Base-by-base conservation (phyloP, 257 asterid species). In the Leptodermis oblonga region DNA sequence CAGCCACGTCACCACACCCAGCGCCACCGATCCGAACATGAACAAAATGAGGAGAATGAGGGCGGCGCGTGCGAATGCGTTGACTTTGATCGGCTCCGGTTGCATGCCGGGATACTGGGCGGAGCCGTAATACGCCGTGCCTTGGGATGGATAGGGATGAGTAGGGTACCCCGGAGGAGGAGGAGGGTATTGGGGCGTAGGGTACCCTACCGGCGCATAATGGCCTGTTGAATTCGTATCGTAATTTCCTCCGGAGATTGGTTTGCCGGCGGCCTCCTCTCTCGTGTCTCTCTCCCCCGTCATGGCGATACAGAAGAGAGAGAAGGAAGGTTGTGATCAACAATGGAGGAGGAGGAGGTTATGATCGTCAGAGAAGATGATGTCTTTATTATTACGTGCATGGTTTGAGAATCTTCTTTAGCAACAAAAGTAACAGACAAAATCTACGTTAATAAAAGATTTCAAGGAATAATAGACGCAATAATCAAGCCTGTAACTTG, bases 91-190 rank as follows among this genome's bases (percentile, higher is more conserved):
- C 7, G 7, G 17, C 36, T 73, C 72, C 22, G 68, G 49, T 33
- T 39, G 39, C 7, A 4, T 9, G 65, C 31, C 26, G 34, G 82
- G 59, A 22, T 67, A 22, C 58, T 70, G 72, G 34, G 78, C 39
- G 3, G 73, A 25, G 7, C 25, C 17, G 60, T 58, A 67, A 52
- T 73, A 73, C 39, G 54, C 73, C 39, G 67, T 22, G 22, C 60
- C 54, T 0, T 51, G 37, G 4, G 74, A 62, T 12, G 74, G 72
- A 39, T 67, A 45, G 4, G 60, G 53, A 13, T 42, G 11, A 12
- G 63, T 41, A 14, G 53, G 48, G 5, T 62, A 30, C 30, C 58
- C 69, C 30, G 42, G n/a, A n/a, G 61, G 54, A 0, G 55, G 14
- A 20, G 72, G 75, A 45, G 46, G 74, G 43, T 34, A 13, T 26